These are phyloP conservation scores for Hanseniaspora singularis DNA, from an alignment of 805 yeast species.

Conservation along the genomic window DNA sequence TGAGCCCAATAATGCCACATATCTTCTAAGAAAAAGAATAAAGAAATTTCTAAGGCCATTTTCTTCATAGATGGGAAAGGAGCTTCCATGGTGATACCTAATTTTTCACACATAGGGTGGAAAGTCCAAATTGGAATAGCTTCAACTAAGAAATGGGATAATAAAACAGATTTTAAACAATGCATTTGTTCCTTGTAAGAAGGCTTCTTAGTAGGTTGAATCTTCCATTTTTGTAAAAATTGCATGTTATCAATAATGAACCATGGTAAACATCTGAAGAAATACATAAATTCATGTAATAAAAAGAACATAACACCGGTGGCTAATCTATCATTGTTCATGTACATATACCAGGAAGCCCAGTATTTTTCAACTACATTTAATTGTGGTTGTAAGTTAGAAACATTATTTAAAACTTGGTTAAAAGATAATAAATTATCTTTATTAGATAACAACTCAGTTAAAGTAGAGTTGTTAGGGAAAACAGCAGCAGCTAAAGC, in stretches of 20 bases:
- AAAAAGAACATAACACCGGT: slow-evolving; percentile 77
- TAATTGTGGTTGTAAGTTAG: slow-evolving; percentile 34
- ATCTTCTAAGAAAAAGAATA: slow-evolving; percentile 81
- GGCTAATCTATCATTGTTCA: slow-evolving; percentile 80
- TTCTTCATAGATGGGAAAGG: slow-evolving; percentile 68
- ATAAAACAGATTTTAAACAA: slow-evolving; percentile 72
- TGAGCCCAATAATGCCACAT: slow-evolving; percentile 97
- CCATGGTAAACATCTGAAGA: slow-evolving; percentile 91
- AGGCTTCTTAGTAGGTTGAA: slow-evolving; percentile 79
- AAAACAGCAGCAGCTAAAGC: slow-evolving; percentile 28
- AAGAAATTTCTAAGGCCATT: slow-evolving; percentile 51
- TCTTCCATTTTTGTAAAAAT: slow-evolving; percentile 72
- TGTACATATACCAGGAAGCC: slow-evolving; percentile 80
- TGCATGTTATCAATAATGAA: slow-evolving; percentile 74
- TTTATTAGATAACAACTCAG: slow-evolving; percentile 19
- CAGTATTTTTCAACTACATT: slow-evolving; percentile 56
- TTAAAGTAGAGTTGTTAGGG: slow-evolving; percentile 24
- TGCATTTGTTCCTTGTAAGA: slow-evolving; percentile 79
- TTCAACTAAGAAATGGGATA: slow-evolving; percentile 83
- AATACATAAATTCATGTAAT: slow-evolving; percentile 79
- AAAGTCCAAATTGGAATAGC: slow-evolving; percentile 95
- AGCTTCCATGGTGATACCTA: slow-evolving; percentile 66
- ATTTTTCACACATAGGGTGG: slow-evolving; percentile 76
- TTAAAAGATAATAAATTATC: slow-evolving; percentile 7
- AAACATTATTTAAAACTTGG: slow-evolving; percentile 26